A percentile compares a stretch with the other conserved stretches of the same genome.
Conservation (phyloP, 352 stramenopile species). For the Phytophthora agathidicida region DNA sequence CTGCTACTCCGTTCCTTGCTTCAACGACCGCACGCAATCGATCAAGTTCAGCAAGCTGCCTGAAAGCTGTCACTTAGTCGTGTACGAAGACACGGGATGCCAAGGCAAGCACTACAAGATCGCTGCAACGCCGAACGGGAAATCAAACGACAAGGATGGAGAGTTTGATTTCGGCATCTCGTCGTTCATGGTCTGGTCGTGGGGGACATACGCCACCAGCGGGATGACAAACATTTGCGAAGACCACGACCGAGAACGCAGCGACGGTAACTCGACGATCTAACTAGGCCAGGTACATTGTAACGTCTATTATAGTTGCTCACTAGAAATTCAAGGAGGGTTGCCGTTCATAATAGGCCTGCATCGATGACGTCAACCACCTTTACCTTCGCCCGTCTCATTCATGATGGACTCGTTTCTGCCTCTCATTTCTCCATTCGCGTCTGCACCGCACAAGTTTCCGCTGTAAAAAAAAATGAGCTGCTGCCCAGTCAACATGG, state of each 20-base stretch:
- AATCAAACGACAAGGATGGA: conserved; percentile 11
- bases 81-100: conserved; percentile 15
- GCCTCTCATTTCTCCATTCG: not conserved
- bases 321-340: no score
- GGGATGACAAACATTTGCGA: conserved; percentile 22
- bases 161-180: conserved; percentile 20
- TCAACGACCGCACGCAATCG: conserved; percentile 19
- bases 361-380: no score
- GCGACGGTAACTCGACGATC: conserved; percentile 1
- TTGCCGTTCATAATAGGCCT: no score
- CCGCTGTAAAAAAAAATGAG: conserved; percentile 35
- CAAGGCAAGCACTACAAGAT: conserved; percentile 22
- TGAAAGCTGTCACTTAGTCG: conserved; percentile 4
- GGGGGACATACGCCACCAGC: conserved; percentile 15
- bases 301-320: no score
- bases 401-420: not conserved
- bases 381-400: conserved; percentile 3
- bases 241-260: conserved; percentile 2
- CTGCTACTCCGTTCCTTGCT: conserved; percentile 24
- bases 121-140: not conserved
- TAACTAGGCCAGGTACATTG: no score
- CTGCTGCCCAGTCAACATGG: conserved; percentile 49
- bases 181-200: conserved; percentile 28
- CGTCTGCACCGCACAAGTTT: not conserved
- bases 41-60: conserved; percentile 17